Conservation (phyloP, 495 filamentous ascomycete species). For the Aspergillus bridgeri region DNA sequence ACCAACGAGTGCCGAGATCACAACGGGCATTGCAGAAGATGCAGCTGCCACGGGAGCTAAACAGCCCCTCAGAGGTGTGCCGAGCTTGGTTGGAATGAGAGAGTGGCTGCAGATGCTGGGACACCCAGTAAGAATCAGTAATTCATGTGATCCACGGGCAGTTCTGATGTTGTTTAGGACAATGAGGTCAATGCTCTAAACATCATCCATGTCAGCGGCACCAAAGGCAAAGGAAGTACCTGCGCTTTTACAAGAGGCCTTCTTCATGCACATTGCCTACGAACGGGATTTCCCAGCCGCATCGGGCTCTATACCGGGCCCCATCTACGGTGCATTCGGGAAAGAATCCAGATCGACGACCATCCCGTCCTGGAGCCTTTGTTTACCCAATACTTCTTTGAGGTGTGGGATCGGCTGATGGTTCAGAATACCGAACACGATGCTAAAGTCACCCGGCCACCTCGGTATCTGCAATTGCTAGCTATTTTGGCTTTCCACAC, state of each 20-base stretch:
- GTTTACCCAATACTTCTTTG: slow-evolving; percentile 63
- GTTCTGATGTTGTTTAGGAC: slow-evolving; percentile 17
- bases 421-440: slow-evolving; percentile 7
- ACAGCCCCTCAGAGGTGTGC: slow-evolving; percentile 13
- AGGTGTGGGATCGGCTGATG: slow-evolving; percentile 59
- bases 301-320: slow-evolving; percentile 68
- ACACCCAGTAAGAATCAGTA: slow-evolving; percentile 31
- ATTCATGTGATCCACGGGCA: no score
- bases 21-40: neutral
- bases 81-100: slow-evolving; percentile 26
- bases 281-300: slow-evolving; percentile 33
- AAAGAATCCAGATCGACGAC: slow-evolving; percentile 62
- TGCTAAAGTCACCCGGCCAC: slow-evolving; percentile 24
- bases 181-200: slow-evolving; percentile 31
- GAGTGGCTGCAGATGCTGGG: slow-evolving; percentile 27
- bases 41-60: neutral
- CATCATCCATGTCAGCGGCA: slow-evolving; percentile 48
- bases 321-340: slow-evolving; percentile 57
- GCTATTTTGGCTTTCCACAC: slow-evolving; percentile 74
- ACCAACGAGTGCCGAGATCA: neutral
- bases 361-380: slow-evolving; percentile 42
- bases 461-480: slow-evolving; percentile 60
- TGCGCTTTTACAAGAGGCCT: slow-evolving; percentile 44
- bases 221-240: slow-evolving; percentile 52
- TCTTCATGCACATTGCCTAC: slow-evolving; percentile 27